Evolutionary conservation across 208 protist genomes (phyloP), one percentile per base, ranked within the genome.

Genomic region (Leishmania turanica): DNA sequence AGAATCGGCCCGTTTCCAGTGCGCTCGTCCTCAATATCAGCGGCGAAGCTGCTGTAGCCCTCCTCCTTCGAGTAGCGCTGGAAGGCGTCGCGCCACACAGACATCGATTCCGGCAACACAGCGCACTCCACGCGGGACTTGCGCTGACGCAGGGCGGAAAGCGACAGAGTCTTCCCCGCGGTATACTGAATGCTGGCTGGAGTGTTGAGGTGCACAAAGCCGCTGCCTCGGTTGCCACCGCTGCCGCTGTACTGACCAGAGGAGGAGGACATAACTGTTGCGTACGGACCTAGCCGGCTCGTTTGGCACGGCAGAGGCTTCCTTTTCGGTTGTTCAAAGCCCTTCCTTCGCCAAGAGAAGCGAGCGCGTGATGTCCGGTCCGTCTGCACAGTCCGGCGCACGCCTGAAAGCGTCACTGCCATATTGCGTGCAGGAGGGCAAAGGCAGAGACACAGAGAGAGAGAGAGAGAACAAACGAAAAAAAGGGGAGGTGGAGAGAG

Each of bases 121-220:
- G 94, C 92, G 65, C 90, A 93, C 75, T 97, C 92, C 62, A 93
- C 88, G 51, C 95, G 91, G 27, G 73, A 78, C 3, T 84, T 80
- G 47, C 75, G 68, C 62, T 89, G 87, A 6, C 84, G 82, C n/a
- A 97, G 78, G 13, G 93, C 90, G 11, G 91, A 82, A 37, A 92
- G 79, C 9, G 93, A 92, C 0, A 97, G n/a, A 27, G 88, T 85
- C 78, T 92, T 85, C 5, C 93, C 93, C 1, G 77, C 60, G 0
- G 94, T 96, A 84, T 95, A 98, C 5, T 80, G 72, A 66, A 98
- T 98, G 65, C 71, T 79, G 1, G 92, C 91, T 0, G 95, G 95
- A 2, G 93, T 97, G 84, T 98, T 98, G 75, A 92, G 91, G 79
- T 98, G 95, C 45, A 98, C 88, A 77, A 98, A 98, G 42, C 95